Percentiles rank a stretch among this genome's conserved stretches.
These are phyloP conservation scores for Suillus decipiens DNA, from an alignment of 768 basidiomycete species.

Conservation along the genomic window DNA sequence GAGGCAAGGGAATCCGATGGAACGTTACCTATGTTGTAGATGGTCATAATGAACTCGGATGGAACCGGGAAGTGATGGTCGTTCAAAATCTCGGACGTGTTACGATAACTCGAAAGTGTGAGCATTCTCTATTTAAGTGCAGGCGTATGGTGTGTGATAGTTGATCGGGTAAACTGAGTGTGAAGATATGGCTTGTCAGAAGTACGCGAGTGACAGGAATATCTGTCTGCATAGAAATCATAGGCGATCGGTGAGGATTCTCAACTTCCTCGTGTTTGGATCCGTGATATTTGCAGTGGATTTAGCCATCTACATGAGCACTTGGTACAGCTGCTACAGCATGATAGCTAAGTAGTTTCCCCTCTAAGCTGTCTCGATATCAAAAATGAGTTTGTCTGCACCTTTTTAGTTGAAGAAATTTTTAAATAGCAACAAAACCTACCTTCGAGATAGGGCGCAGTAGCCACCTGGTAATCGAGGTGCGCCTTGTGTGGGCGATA, in stretches of 20 bases:
- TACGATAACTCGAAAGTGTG: not conserved
- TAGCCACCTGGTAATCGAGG: slow-evolving; percentile 10
- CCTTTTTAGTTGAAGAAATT: not conserved
- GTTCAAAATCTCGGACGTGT: not conserved
- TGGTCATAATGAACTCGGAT: slow-evolving; percentile 1
- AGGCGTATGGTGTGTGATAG: not conserved
- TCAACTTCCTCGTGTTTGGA: not conserved
- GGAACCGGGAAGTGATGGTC: not conserved
- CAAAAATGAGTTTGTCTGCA: slow-evolving; percentile 27
- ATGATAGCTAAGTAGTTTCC: not conserved
- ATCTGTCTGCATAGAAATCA: not conserved
- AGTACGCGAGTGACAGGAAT: not conserved
- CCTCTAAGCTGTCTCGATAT: slow-evolving; percentile 20
- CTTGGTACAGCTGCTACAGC: not conserved
- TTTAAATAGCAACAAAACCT: not conserved
- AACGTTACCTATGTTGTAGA: slow-evolving; percentile 3
- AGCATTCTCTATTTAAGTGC: slow-evolving; percentile 3
- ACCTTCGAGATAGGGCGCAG: slow-evolving; percentile 25
- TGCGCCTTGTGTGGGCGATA: slow-evolving; percentile 23
- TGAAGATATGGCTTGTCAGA: not conserved
- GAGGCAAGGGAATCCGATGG: not conserved
- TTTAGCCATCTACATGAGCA: slow-evolving; percentile 10
- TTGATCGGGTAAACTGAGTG: not conserved
- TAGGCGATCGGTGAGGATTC: not conserved
- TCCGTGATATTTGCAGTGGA: slow-evolving; percentile 4